Percentiles rank a stretch among this genome's conserved stretches.
Evolutionary conservation across 805 yeast species (phyloP).

Genomic region (Jamesozyma rosinii): DNA sequence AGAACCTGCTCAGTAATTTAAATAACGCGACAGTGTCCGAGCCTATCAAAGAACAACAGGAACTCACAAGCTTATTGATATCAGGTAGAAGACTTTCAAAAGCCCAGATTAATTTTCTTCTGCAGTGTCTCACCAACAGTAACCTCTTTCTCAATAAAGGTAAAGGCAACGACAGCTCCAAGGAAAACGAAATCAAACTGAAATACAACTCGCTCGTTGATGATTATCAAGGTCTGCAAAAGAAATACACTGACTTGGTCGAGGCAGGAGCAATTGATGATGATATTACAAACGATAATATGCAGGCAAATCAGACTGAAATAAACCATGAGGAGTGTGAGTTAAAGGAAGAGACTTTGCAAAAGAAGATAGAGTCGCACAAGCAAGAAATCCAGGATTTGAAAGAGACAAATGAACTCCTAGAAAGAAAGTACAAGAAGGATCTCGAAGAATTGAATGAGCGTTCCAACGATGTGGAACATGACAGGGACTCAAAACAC

Average conservation of each 20-base stretch:
- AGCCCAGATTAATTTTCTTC: conserved; percentile 20
- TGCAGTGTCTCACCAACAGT: conserved; percentile 5
- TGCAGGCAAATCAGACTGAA: neutral
- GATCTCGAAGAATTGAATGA: conserved; percentile 1
- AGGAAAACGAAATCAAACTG: conserved; percentile 1
- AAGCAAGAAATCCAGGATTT: conserved; percentile 4
- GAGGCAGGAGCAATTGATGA: neutral
- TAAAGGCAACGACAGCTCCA: conserved; percentile 14
- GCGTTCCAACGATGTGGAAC: neutral
- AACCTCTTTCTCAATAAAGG: conserved; percentile 16
- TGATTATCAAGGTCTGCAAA: conserved; percentile 6
- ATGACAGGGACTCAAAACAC: neutral
- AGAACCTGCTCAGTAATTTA: conserved; percentile 16
- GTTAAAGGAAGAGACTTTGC: conserved; percentile 3
- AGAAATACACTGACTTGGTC: conserved; percentile 1
- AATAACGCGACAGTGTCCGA: conserved; percentile 20
- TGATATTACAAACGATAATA: conserved; percentile 1
- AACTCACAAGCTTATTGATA: conserved; percentile 15
- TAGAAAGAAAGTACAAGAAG: conserved; percentile 2
- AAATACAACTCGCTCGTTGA: conserved; percentile 12
- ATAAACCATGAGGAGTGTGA: conserved; percentile 1
- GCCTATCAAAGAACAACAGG: conserved; percentile 28
- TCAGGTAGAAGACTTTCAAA: conserved; percentile 24
- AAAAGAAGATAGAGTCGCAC: conserved; percentile 3
- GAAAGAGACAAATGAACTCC: conserved; percentile 5